A percentile compares a stretch with the other conserved stretches of the same genome.
Conservation (phyloP, 176 grass and related monocot species). For the Oryza punctata region DNA sequence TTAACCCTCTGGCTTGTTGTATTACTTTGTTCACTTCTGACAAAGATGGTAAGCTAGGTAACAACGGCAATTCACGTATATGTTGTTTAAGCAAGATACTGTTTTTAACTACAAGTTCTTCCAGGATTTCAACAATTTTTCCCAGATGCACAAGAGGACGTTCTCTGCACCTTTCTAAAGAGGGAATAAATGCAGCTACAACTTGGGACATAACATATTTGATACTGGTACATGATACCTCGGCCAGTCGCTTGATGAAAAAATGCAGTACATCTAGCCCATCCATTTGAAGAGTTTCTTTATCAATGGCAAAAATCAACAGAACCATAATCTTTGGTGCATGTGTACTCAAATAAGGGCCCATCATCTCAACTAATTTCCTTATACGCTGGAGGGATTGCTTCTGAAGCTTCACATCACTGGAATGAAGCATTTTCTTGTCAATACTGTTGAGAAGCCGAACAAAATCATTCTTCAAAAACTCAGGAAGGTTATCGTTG, state of each 20-base stretch:
- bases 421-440: conserved; percentile 86
- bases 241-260: conserved; percentile 81
- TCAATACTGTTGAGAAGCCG: conserved; percentile 93
- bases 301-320: conserved; percentile 83
- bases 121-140: conserved; percentile 85
- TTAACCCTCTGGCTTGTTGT: conserved; percentile 89
- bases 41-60: conserved; percentile 84
- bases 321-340: conserved; percentile 97
- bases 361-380: conserved; percentile 96
- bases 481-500: conserved; percentile 79
- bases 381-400: conserved; percentile 78
- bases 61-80: conserved; percentile 81
- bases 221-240: conserved; percentile 79
- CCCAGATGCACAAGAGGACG: conserved; percentile 56
- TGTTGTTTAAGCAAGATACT: conserved; percentile 64
- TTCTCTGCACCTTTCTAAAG: conserved; percentile 74
- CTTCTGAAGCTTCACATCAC: conserved; percentile 72
- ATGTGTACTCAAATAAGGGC: conserved; percentile 90
- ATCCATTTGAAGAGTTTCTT: conserved; percentile 88
- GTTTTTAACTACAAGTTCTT: conserved; percentile 91
- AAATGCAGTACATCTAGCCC: conserved; percentile 75
- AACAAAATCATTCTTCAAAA: conserved; percentile 96
- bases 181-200: conserved; percentile 94
- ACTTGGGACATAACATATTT: conserved; percentile 96
- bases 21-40: conserved; percentile 88